These are phyloP conservation scores for Pleurotus citrinopileatus DNA, from an alignment of 768 basidiomycete genomes.

Conservation along the genomic window DNA sequence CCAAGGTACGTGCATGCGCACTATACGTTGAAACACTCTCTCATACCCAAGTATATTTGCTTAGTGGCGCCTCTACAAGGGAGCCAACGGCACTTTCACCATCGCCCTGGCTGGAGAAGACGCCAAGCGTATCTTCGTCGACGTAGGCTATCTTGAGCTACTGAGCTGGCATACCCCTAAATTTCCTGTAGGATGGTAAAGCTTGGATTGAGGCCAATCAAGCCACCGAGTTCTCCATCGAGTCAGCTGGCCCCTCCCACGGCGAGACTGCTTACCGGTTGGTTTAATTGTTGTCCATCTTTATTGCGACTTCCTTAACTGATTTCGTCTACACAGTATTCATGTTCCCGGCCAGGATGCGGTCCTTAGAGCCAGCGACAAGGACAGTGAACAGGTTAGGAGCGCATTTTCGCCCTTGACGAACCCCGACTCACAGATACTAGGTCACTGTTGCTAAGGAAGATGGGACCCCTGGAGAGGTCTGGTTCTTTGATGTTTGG, in stretches of 20 bases:
- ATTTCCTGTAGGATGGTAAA: neutral
- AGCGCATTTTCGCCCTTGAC: neutral
- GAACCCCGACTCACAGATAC: neutral
- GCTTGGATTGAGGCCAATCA: neutral
- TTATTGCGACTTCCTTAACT: neutral
- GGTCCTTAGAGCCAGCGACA: neutral
- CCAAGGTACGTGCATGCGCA: neutral
- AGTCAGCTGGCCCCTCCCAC: neutral
- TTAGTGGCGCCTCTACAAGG: constrained; percentile 1
- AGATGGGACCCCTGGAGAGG: neutral
- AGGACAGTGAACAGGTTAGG: neutral
- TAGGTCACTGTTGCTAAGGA: neutral
- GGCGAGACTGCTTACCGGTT: neutral
- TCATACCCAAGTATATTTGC: neutral
- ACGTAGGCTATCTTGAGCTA: neutral
- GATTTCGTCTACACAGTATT: neutral
- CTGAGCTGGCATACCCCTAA: neutral
- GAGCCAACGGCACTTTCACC: neutral
- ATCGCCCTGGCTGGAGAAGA: neutral
- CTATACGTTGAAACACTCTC: neutral
- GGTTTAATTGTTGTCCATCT: neutral
- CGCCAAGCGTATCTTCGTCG: neutral
- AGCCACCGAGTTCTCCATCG: neutral
- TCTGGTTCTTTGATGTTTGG: neutral
- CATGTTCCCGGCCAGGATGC: neutral